A percentile compares a stretch with the other conserved stretches of the same genome.
phyloP scores from a whole-genome alignment of 176 grass and related monocot genomes.

The Elaeis guineensis region DNA sequence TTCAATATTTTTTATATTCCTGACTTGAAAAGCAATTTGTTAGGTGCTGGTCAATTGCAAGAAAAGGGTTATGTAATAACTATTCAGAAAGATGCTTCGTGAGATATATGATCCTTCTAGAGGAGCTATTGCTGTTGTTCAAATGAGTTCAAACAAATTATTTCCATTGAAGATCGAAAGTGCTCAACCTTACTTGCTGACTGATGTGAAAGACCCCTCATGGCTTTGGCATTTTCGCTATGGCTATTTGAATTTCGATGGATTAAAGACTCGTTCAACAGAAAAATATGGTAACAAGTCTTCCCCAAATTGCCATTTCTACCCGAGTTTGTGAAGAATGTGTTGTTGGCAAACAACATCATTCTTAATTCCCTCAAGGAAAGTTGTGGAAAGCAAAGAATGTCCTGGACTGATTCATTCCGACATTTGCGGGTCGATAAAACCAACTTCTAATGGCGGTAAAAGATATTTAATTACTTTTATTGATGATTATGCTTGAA shows the following conservation, averaged over 20 bases:
- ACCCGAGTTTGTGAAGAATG: background rate
- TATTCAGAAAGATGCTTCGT: background rate
- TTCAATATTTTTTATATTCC: constrained; percentile 1
- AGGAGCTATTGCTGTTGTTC: background rate
- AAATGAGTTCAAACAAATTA: background rate
- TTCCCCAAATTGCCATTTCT: background rate
- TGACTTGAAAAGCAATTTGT: background rate
- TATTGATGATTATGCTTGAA: background rate
- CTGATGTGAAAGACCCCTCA: background rate
- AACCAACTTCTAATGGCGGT: too few relatives aligned
- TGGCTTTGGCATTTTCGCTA: constrained; percentile 2
- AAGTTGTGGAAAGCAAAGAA: too few relatives aligned
- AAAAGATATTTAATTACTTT: background rate
- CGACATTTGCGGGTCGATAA: too few relatives aligned
- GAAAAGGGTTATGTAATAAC: background rate
- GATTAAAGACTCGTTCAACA: constrained; percentile 1
- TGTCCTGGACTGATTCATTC: background rate
- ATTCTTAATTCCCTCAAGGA: too few relatives aligned
- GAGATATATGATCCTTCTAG: background rate
- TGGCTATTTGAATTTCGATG: background rate
- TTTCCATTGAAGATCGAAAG: background rate
- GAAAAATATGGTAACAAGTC: background rate
- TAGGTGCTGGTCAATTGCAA: background rate
- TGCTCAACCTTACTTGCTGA: background rate
- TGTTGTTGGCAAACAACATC: constrained; percentile 3